Base-by-base conservation (phyloP, 495 filamentous ascomycete species). In the Lindgomyces ingoldianus region DNA sequence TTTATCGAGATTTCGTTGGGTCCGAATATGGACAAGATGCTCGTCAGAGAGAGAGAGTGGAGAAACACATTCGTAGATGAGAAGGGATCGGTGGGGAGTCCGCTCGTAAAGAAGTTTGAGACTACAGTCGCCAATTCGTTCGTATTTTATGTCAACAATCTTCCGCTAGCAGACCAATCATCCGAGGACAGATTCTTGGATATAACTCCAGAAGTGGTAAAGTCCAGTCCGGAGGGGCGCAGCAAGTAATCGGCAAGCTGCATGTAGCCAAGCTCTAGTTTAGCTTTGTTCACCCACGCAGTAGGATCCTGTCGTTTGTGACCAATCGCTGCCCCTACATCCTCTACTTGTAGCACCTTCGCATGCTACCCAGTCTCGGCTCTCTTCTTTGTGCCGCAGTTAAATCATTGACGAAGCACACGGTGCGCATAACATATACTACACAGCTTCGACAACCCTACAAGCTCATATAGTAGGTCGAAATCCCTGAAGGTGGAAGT, bases 91-190 rank as follows among this genome's bases (percentile, higher is more conserved):
- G 71, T 77, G 51, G 67, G 67, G 68, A 74, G 75, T 65, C 72
- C 57, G 61, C 55, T 53, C 57, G 45, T 58, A 51, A 69, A 75
- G 65, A 74, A 77, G 61, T 70, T 65, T 58, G 74, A 55, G 62
- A 73, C 54, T 22, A 62, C 62, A 64, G 75, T 77, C 24, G 61
- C 70, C 59, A 75, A 68, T 68, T 77, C 74, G 65, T 79, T 77
- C 70, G 78, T 76, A 47, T 75, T 75, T 55, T 76, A 77, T 45
- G 75, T 76, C 41, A 77, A 55, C 47, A 73, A 72, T 67, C 74
- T 65, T 69, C 67, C 59, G 56, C 72, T 63, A 64, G 73, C 70
- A 55, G 61, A 62, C 74, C 71, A 77, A 64, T 58, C 42, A 57
- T 64, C 57, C 65, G 59, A 63, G 65, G 48, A 61, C 57, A 44